These are phyloP conservation scores for Flagelloscypha sp. DNA, from an alignment of 768 basidiomycete genomes.

Conservation along the genomic window DNA sequence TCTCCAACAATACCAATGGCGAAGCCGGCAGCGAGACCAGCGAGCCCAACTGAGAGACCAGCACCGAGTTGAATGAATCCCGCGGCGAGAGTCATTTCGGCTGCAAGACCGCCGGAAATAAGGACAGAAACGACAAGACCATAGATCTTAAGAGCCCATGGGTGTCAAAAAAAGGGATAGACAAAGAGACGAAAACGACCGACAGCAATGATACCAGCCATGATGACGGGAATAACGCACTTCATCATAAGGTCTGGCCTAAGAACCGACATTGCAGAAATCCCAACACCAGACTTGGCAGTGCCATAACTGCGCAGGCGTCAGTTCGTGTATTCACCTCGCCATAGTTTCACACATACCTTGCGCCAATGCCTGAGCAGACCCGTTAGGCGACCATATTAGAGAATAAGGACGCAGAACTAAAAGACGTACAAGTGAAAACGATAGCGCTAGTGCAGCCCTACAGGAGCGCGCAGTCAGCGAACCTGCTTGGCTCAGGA, in stretches of 20 bases:
- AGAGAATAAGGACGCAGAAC: background rate
- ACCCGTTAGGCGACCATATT: slow-evolving; percentile 5
- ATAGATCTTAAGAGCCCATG: slow-evolving; percentile 73
- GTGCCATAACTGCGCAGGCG: slow-evolving; percentile 76
- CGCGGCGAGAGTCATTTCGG: slow-evolving; percentile 82
- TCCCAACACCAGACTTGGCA: slow-evolving; percentile 96
- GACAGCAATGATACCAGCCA: slow-evolving; percentile 99
- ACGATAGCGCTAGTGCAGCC: slow-evolving; percentile 96
- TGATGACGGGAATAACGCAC: slow-evolving; percentile 94
- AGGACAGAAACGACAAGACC: slow-evolving; percentile 99
- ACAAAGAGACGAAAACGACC: slow-evolving; percentile 24
- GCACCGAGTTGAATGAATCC: slow-evolving; percentile 94
- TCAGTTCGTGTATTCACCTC: background rate
- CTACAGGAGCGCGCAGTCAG: slow-evolving; percentile 30
- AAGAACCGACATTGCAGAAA: slow-evolving; percentile 95
- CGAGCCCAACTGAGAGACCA: slow-evolving; percentile 85
- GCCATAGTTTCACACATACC: slow-evolving; percentile 35
- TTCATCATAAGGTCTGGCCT: slow-evolving; percentile 98
- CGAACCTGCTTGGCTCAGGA: background rate
- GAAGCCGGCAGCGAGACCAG: slow-evolving; percentile 94
- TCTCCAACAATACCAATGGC: slow-evolving; percentile 99
- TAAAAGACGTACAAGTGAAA: slow-evolving; percentile 75
- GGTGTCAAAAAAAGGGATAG: background rate
- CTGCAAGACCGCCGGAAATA: slow-evolving; percentile 68
- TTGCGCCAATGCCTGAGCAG: slow-evolving; percentile 70